A percentile compares a stretch with the other conserved stretches of the same genome.
These are phyloP conservation scores for Hordeum vulgare DNA, from an alignment of 176 grass and related monocot species.

Conservation along the genomic window MorexV3_pseudomolecules_assembly NC_058522.1:292865241-292865740, in stretches of 20 bases:
- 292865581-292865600: conserved; percentile 29
- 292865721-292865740: conserved; percentile 49
- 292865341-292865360: conserved; percentile 34
- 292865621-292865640: conserved; percentile 22
- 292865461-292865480: conserved; percentile 6
- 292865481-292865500: conserved; percentile 55
- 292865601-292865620: conserved; percentile 23
- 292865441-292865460: background rate
- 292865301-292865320: conserved; percentile 52
- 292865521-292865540: conserved; percentile 57
- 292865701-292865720: conserved; percentile 46
- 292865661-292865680: conserved; percentile 3
- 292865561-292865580: conserved; percentile 41
- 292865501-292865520: conserved; percentile 44
- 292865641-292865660: conserved; percentile 32
- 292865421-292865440: background rate
- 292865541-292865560: conserved; percentile 65
- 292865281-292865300: conserved; percentile 30
- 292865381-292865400: conserved; percentile 25
- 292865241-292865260: background rate
- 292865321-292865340: conserved; percentile 50
- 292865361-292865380: conserved; percentile 25
- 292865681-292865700: conserved; percentile 15
- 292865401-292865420: conserved; percentile 39
- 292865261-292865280: conserved; percentile 29